Base-by-base conservation (phyloP, 129 eudicot species). In the Helichrysum umbraculigerum region DNA sequence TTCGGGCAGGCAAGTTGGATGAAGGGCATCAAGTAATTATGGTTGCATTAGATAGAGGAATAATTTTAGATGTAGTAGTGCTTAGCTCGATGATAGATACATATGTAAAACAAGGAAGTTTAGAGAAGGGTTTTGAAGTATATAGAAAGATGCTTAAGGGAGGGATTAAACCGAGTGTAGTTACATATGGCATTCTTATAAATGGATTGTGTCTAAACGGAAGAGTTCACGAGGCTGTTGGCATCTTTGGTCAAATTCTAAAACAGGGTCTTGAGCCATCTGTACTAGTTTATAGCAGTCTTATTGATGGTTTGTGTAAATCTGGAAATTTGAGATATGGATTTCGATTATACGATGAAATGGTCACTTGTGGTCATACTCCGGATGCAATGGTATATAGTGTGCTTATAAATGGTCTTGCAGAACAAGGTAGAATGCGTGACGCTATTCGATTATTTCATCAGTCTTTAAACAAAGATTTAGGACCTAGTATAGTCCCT, bases 231-330 rank as follows among this genome's bases (percentile, higher is more conserved):
- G 87, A 90, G 65, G 92, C 90, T 68, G 17, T 74, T 41, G 83
- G 87, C 2, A 42, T 90, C 58, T 79, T 83, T 63, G 81, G 92
- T 74, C 90, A 83, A 71, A 60, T 82, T 47, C 17, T 90, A 58
- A 90, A 90, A 72, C 80, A 62, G 70, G 96, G 96, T 66, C 58
- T 73, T 6, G 82, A 81, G 65, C 87, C 87, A 17, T 87, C 92
- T 39, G 66, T 83, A 19, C 44, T 73, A 35, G 14, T 73, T 35
- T 87, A 83, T 67, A 83, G 79, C 57, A 28, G 87, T 77, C 85
- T 90, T 44, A 87, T 90, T 68, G 90, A 85, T 78, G 92, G 88
- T 51, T 76, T 87, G 52, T 90, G 92, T 59, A 87, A 83, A 72
- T 66, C 51, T 17, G 96, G 92, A 42, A 79, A 79, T 65, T 68